A percentile compares a stretch with the other conserved stretches of the same genome.
These are phyloP conservation scores for Torrubiella hemipterigena DNA, from an alignment of 2,329 filamentous ascomycete species.

Conservation along the genomic window DNA sequence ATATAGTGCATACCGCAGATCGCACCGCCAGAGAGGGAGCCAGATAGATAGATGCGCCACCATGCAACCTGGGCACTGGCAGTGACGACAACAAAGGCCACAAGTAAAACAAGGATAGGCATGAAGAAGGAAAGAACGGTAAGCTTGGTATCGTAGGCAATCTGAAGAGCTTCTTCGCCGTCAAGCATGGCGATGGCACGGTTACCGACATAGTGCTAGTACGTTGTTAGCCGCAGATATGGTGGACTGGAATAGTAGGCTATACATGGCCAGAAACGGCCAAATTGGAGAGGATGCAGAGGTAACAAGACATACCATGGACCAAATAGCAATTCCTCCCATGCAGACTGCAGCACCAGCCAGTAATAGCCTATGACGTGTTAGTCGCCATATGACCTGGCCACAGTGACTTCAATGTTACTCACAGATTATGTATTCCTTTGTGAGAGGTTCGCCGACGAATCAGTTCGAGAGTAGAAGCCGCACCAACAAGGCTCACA, in stretches of 20 bases:
- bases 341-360: conserved; percentile 55
- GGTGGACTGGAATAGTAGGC: conserved; percentile 3
- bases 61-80: conserved; percentile 44
- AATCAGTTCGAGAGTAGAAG: conserved; percentile 71
- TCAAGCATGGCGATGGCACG: conserved; percentile 60
- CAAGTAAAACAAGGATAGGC: conserved; percentile 60
- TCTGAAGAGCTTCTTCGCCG: conserved; percentile 51
- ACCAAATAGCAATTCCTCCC: conserved; percentile 66
- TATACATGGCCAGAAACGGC: no score
- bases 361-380: conserved; percentile 41
- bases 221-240: conserved; percentile 12
- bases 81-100: conserved; percentile 60
- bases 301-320: conserved; percentile 44
- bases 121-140: conserved; percentile 71
- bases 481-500: conserved; percentile 66
- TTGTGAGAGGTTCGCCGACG: conserved; percentile 60
- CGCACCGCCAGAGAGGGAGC: conserved; percentile 58
- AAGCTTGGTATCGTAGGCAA: conserved; percentile 60
- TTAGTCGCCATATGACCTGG: neutral
- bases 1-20: conserved; percentile 83
- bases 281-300: no score
- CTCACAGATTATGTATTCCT: conserved; percentile 59
- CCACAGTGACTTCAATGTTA: conserved; percentile 3
- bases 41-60: conserved; percentile 48
- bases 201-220: conserved; percentile 73